Conservation (phyloP, 2,329 filamentous ascomycete genomes). For the Cercospora zeina region DNA sequence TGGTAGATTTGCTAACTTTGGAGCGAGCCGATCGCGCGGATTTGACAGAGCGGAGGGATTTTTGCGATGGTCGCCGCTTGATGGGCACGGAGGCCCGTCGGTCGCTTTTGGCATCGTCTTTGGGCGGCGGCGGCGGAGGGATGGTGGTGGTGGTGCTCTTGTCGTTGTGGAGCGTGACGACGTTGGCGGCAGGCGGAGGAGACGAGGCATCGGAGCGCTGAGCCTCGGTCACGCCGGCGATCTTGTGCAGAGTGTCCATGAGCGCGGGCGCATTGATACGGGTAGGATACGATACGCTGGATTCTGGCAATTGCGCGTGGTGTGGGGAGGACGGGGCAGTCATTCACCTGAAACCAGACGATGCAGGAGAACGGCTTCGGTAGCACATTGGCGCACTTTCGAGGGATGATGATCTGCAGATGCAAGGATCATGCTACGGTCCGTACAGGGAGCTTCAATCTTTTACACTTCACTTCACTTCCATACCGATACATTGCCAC, state of each 20-base stretch:
- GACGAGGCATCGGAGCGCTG: constrained; percentile 28
- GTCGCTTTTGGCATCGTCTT: constrained; percentile 23
- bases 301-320: constrained; percentile 13
- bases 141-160: constrained; percentile 27
- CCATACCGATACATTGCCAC: background rate
- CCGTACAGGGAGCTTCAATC: background rate
- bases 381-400: background rate
- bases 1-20: constrained; percentile 14
- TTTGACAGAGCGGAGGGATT: constrained; percentile 29
- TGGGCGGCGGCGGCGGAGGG: constrained; percentile 23
- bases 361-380: constrained; percentile 2
- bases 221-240: constrained; percentile 40
- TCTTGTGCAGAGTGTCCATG: constrained; percentile 41
- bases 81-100: constrained; percentile 39
- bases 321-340: background rate
- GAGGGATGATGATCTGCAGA: constrained; percentile 5
- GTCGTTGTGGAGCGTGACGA: constrained; percentile 7
- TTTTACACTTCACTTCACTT: constrained; percentile 3
- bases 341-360: constrained; percentile 4
- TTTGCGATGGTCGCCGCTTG: constrained; percentile 36
- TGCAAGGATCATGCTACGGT: constrained; percentile 1
- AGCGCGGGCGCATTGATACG: constrained; percentile 5
- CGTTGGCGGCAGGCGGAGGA: constrained; percentile 24
- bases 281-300: constrained; percentile 8
- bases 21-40: constrained; percentile 16